These are phyloP conservation scores for Talaromyces sp. DNA, from an alignment of 2,329 filamentous ascomycete species.

Conservation along the genomic window DNA sequence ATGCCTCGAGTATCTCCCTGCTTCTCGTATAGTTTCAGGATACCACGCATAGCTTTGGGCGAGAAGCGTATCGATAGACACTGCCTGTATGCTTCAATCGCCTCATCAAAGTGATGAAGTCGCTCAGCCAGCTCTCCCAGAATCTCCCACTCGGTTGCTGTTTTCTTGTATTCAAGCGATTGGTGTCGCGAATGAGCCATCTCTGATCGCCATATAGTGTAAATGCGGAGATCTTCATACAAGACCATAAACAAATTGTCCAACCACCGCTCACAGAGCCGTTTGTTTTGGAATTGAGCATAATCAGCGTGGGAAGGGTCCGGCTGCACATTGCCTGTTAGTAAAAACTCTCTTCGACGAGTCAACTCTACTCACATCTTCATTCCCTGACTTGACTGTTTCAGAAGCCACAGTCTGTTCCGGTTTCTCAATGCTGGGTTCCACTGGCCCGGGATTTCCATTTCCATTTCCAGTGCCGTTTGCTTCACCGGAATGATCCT, in stretches of 20 bases:
- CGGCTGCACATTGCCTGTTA: slow-evolving; percentile 48
- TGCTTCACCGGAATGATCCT: slow-evolving; percentile 29
- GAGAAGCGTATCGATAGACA: slow-evolving; percentile 88
- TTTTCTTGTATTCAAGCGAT: slow-evolving; percentile 94
- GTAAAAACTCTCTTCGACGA: background rate
- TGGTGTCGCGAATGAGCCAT: slow-evolving; percentile 94
- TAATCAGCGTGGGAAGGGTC: slow-evolving; percentile 69
- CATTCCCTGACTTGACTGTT: slow-evolving; percentile 71
- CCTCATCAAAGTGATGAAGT: slow-evolving; percentile 87
- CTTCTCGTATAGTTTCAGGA: slow-evolving; percentile 76
- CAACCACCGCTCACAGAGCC: slow-evolving; percentile 94
- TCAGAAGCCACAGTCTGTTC: slow-evolving; percentile 74
- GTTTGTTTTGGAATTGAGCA: slow-evolving; percentile 93
- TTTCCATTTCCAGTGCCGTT: slow-evolving; percentile 36
- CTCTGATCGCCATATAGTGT: slow-evolving; percentile 98
- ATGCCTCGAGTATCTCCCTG: slow-evolving; percentile 76
- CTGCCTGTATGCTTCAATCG: slow-evolving; percentile 85
- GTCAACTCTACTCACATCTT: slow-evolving; percentile 56
- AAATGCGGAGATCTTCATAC: slow-evolving; percentile 95
- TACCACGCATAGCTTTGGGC: slow-evolving; percentile 84
- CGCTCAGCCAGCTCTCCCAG: slow-evolving; percentile 88
- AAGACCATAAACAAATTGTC: slow-evolving; percentile 99
- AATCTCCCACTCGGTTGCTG: slow-evolving; percentile 96
- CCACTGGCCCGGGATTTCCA: slow-evolving; percentile 23
- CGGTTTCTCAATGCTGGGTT: slow-evolving; percentile 67